These are phyloP conservation scores for Ophiostoma ulmi DNA, from an alignment of 2,329 filamentous ascomycete genomes.

Conservation along the genomic window DNA sequence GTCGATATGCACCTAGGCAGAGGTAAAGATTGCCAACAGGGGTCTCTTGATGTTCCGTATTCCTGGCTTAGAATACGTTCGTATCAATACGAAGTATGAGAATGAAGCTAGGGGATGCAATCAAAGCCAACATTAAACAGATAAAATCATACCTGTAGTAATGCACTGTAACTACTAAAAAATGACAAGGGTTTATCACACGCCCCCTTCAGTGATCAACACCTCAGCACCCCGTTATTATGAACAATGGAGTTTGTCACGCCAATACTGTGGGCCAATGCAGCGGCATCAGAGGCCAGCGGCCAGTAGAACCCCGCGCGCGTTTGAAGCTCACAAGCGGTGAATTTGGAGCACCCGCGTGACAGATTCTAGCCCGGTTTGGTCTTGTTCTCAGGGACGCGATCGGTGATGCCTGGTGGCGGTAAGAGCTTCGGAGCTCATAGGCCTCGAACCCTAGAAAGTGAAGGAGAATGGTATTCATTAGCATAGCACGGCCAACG, in stretches of 20 bases:
- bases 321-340: constrained; percentile 10
- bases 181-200: background rate
- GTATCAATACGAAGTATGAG: background rate
- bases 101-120: background rate
- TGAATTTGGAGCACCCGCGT: background rate
- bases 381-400: background rate
- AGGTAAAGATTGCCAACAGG: background rate
- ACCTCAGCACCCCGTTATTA: background rate
- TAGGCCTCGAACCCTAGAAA: background rate
- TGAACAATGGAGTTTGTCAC: constrained; percentile 15
- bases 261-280: constrained; percentile 21
- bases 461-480: background rate
- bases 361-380: background rate
- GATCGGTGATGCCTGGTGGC: background rate
- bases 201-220: background rate
- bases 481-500: background rate
- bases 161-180: background rate
- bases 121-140: background rate
- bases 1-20: background rate
- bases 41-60: background rate
- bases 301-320: constrained; percentile 16
- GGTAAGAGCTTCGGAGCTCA: background rate
- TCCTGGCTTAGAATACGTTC: background rate
- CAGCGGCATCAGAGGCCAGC: constrained; percentile 6
- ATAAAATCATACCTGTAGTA: background rate